Evolutionary conservation across 148 eudicot species (phyloP), one percentile per base, ranked within the genome.

Genomic region (Rhododendron molle): DNA sequence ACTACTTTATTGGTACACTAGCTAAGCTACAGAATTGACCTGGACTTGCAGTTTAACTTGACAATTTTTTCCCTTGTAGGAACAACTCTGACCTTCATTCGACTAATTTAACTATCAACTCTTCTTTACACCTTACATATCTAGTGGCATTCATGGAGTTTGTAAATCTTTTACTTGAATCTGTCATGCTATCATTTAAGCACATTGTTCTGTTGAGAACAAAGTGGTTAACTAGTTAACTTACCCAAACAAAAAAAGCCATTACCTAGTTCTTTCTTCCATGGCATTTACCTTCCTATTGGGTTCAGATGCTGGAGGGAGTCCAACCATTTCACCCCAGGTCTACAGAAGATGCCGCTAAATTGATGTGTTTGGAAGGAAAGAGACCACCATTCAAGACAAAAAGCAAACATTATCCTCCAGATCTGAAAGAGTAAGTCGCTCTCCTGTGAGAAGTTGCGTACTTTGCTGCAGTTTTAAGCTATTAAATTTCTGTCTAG

Each of bases 351-450:
- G 99, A 97, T 72, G 96, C 93, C 85, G 82, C 89, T 26, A 89
- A 88, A 83, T 82, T 93, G 80, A 92, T 94, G 92, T 94, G 98
- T 81, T 47, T 91, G 79, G 98, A 97, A 84, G 98, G 90, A 21
- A 93, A 91, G 90, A 92, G 99, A 88, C 98, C 98, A 1, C 40
- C 93, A 69, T 86, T 91, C 86, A 97, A 94, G 92, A 77, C 78
- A 26, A 97, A 92, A 90, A 89, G 92, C 44, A 95, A 92, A 89
- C 81, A 83, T 89, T 96, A 90, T 90, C 99, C 99, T 85, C 85
- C 93, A 23, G 98, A 97, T 74, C 74, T 97, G 62, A 97, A 90
- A 90, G 98, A 95, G 99, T 95, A 92, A 92, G 98, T 91, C 78
- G 16, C 84, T 83, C 52, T 77, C 86, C 26, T 79, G 49, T 34